Conservation (phyloP, 2,329 filamentous ascomycete genomes). For the Sporothrix euskadiensis region DNA sequence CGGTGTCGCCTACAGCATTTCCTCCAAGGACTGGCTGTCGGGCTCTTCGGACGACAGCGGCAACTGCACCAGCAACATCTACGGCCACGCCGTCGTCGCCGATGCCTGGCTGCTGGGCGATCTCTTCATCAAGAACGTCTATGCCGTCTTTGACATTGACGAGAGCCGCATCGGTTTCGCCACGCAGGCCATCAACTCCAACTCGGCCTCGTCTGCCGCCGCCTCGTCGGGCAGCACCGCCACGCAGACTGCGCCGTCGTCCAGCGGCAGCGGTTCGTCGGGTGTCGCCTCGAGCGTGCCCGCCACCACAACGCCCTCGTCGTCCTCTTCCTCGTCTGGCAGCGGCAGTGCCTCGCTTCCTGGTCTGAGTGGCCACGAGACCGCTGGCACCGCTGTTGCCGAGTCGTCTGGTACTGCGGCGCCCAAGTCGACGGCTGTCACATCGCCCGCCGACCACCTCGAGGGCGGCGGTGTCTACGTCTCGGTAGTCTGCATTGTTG, state of each 20-base stretch:
- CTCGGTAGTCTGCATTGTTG: constrained; percentile 35
- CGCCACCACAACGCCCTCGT: constrained; percentile 32
- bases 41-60: constrained; percentile 41
- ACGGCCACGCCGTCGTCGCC: constrained; percentile 67
- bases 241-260: constrained; percentile 9
- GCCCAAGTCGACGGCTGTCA: constrained; percentile 32
- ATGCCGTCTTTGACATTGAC: constrained; percentile 80
- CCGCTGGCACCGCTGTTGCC: constrained; percentile 36
- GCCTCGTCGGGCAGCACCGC: not conserved
- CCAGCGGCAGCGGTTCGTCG: constrained; percentile 20
- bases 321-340: constrained; percentile 28
- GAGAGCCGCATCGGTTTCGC: constrained; percentile 51
- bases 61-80: constrained; percentile 69
- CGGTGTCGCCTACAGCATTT: constrained; percentile 65
- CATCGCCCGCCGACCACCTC: constrained; percentile 35
- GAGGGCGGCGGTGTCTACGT: constrained; percentile 31
- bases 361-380: constrained; percentile 44
- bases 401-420: constrained; percentile 32
- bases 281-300: constrained; percentile 27
- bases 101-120: constrained; percentile 79
- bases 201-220: not conserved
- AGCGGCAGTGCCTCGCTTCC: constrained; percentile 31
- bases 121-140: constrained; percentile 87
- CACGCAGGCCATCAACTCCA: constrained; percentile 6
- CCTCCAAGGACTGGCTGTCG: constrained; percentile 69